These are phyloP conservation scores for Pseudonitzschia delicatissima DNA, from an alignment of 108 stramenopile species.

Conservation along the genomic window DNA sequence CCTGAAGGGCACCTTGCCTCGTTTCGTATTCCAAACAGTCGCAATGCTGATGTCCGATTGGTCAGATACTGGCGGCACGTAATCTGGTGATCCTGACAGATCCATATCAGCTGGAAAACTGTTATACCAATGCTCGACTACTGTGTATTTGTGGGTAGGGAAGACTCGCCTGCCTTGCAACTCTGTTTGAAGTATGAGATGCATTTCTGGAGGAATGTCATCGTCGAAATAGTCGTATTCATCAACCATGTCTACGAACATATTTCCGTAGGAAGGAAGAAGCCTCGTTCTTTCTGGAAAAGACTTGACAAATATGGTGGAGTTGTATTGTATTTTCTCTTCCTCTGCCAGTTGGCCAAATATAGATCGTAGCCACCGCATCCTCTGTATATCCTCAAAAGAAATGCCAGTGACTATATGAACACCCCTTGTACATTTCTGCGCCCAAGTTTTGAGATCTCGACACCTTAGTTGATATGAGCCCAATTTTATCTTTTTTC, in stretches of 20 bases:
- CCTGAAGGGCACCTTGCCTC: background rate
- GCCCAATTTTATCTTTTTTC: slow-evolving; percentile 14
- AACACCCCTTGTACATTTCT: background rate
- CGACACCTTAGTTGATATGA: slow-evolving; percentile 16
- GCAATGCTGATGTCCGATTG: slow-evolving; percentile 4
- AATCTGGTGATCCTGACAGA: background rate
- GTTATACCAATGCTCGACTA: slow-evolving; percentile 26
- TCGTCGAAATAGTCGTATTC: slow-evolving; percentile 1
- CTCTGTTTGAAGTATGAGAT: slow-evolving; percentile 7
- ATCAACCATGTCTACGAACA: slow-evolving; percentile 22
- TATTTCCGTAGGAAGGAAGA: slow-evolving; percentile 4
- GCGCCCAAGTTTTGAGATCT: slow-evolving; percentile 9
- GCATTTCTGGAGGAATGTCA: background rate
- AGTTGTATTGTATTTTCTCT: slow-evolving; percentile 3
- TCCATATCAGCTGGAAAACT: slow-evolving; percentile 18
- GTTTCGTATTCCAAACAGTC: slow-evolving; percentile 16
- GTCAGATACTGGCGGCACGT: background rate
- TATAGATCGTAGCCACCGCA: background rate
- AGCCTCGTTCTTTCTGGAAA: background rate
- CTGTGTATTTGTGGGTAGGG: background rate
- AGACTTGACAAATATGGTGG: slow-evolving; percentile 15
- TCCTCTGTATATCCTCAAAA: background rate
- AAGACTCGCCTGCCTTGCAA: slow-evolving; percentile 5
- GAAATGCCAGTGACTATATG: background rate
- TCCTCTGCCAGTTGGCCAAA: slow-evolving; percentile 6